A percentile compares a stretch with the other conserved stretches of the same genome.
Evolutionary conservation across 805 yeast species (phyloP).

Genomic region (Naumovozyma baii): DNA sequence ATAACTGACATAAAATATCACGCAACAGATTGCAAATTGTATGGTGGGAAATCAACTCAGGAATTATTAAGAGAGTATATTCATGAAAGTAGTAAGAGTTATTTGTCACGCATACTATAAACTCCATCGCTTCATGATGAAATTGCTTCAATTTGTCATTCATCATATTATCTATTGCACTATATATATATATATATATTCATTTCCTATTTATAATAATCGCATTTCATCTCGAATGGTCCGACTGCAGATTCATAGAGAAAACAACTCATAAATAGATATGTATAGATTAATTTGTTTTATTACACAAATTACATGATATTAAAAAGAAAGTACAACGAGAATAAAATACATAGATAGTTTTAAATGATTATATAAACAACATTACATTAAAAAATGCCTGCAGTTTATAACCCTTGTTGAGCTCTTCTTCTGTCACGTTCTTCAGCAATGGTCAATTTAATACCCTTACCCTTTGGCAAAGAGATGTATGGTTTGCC

Average conservation of each 20-base stretch:
- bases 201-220: not conserved
- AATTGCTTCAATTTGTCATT: too few species aligned
- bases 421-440: conserved; percentile 96
- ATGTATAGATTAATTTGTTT: not conserved
- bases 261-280: too few species aligned
- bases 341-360: not conserved
- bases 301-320: not conserved
- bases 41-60: conserved; percentile 38
- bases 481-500: conserved; percentile 88
- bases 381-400: not conserved
- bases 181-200: too few species aligned
- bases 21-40: conserved; percentile 30
- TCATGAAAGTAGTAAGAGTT: not conserved
- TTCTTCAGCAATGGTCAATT: conserved; percentile 91
- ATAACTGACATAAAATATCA: conserved; percentile 21
- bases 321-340: not conserved
- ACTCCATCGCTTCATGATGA: too few species aligned
- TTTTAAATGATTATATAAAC: not conserved
- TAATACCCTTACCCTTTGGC: conserved; percentile 99
- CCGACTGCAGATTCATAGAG: too few species aligned
- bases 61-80: conserved; percentile 34
- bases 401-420: conserved; percentile 41
- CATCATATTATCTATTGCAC: too few species aligned
- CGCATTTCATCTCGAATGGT: too few species aligned
- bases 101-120: too few species aligned